Percentiles rank a stretch among this genome's conserved stretches.
Evolutionary conservation across 2,329 filamentous ascomycete genomes (phyloP).

Genomic region (Colletotrichum karsti): DNA sequence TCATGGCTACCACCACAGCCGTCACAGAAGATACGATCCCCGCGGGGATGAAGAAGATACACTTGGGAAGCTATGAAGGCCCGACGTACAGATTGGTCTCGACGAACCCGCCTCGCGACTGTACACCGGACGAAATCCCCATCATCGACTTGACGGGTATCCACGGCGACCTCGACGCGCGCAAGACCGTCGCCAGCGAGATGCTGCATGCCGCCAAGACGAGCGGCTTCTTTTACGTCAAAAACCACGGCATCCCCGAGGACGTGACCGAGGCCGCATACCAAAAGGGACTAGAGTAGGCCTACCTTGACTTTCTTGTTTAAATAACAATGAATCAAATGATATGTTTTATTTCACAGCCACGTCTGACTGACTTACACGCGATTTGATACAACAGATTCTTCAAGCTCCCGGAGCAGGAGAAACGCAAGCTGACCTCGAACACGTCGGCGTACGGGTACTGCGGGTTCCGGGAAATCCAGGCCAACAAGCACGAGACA

Average conservation of each 20-base stretch:
- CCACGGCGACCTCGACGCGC: constrained; percentile 42
- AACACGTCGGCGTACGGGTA: constrained; percentile 32
- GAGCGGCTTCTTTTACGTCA: constrained; percentile 57
- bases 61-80: constrained; percentile 18
- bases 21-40: not conserved
- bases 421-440: constrained; percentile 36
- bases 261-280: constrained; percentile 35
- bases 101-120: constrained; percentile 43
- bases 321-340: too few relatives aligned
- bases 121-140: constrained; percentile 52
- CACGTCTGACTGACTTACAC: constrained; percentile 35
- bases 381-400: constrained; percentile 29
- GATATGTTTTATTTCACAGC: too few relatives aligned
- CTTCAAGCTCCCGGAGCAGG: constrained; percentile 38
- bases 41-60: constrained; percentile 8
- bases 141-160: constrained; percentile 51
- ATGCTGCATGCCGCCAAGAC: constrained; percentile 49
- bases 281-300: constrained; percentile 34
- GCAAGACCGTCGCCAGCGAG: constrained; percentile 44
- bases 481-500: constrained; percentile 35
- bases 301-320: not conserved
- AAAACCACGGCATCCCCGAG: constrained; percentile 50
- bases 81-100: constrained; percentile 20
- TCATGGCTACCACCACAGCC: not conserved
- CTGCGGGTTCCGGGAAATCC: constrained; percentile 19